Evolutionary conservation across 2,329 filamentous ascomycete genomes (phyloP), one percentile per base, ranked within the genome.

Genomic region (Ceratocystis ficicola): DNA sequence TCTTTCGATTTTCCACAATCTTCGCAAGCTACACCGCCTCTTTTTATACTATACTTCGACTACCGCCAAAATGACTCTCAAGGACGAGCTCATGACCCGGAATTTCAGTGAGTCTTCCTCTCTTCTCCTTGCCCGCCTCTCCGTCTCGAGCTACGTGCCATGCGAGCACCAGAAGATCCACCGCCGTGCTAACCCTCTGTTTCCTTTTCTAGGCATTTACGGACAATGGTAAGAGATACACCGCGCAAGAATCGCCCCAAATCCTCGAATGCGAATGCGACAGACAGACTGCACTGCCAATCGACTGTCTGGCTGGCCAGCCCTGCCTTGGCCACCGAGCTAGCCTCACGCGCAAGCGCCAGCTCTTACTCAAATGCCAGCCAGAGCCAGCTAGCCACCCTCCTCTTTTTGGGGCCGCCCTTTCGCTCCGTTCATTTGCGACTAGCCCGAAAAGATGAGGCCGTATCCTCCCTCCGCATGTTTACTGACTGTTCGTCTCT

Each of bases 71-170:
- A 88, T 88, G 85, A 82, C 84, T 74, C 80, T 88, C 77, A 83
- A 83, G 76, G 86, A 88, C 73, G 86, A 88, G 76, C 87, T 89
- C 74, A 81, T 81, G 74, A 86, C 85, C 68, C 80, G 86, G 73
- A 89, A 89, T 77, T 89, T 89, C 77, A 89, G 86, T 88, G 80
- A 72, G 85, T 78, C 66, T 66, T 46, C 69, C 68, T 32, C 68
- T 22, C 52, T 20, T 44, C 59, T 8, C 61, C 20, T 46, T 15
- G 25, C 22, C 10, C 46, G 41, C 15, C 17, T 22, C 44, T 64
- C 68, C 68, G 8, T 61, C 17, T n/a, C 17, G 15, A n/a, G 15
- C 17, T 6, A 44, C 20, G 7, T 62, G 68, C 69, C 28, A 12
- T 63, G 17, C 3, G 60, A 15, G 8, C 25, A n/a, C 22, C 25